Base-by-base conservation (phyloP, 805 yeast species). In the Spathaspora passalidarum region DNA sequence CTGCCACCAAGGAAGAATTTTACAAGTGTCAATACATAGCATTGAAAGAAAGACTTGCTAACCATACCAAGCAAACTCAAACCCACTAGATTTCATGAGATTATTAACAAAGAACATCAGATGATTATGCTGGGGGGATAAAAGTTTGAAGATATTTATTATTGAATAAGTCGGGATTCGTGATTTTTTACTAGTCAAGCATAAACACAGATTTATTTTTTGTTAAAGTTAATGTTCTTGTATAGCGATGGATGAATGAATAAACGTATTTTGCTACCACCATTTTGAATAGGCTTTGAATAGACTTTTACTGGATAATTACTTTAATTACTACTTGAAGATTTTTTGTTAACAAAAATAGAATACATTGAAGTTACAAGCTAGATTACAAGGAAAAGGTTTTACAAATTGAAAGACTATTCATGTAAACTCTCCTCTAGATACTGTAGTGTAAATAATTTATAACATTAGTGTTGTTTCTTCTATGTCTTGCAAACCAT, bases 21-120 rank as follows among this genome's bases (percentile, higher is more conserved):
- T 72, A 69, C 61, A 69, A 72, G 55, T 72, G 76, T 50, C 75
- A 69, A 51, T 72, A 72, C 54, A 53, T 61, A 37, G 63, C 69
- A 19, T 70, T 72, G 57, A 69, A 71, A 55, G 64, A 69, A 44
- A 67, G 76, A 60, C 71, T 72, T 42, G 64, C 58, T n/a, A 51
- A 46, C 41, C 58, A 57, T 41, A 26, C 40, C 35, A 48, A 45
- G 35, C 46, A 43, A 41, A 39, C 42, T 14, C 53, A 49, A 38
- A 13, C 34, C 3, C 34, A 29, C 13, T 29, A 29, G 34, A 29
- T 29, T 29, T 9, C 14, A 4, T 4, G 34, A n/a, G 14, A 29
- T 6, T 10, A 7, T 11, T 29, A 29, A 29, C 34, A 2, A 29
- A 6, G 14, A 29, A 29, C 34, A 4, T 13, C 14, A 29, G 34